A percentile compares a stretch with the other conserved stretches of the same genome.
phyloP scores from a whole-genome alignment of 805 yeast genomes.

The Wickerhamomyces xylosicus region DNA sequence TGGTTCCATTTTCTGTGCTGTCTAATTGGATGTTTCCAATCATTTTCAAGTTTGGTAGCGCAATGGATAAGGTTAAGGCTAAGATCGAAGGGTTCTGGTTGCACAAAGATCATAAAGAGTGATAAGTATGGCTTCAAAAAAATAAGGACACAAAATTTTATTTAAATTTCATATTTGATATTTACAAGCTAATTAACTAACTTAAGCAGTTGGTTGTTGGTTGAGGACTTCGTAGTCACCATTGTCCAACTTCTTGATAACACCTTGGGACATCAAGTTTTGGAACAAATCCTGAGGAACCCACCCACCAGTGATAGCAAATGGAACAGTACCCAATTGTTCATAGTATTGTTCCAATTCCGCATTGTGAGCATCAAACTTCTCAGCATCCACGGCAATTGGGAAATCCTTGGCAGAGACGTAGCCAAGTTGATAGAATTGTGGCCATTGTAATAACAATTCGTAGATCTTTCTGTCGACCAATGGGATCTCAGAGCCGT shows the following conservation, averaged over 20 bases:
- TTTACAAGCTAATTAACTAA: too few relatives aligned
- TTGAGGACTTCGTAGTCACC: constrained; percentile 35
- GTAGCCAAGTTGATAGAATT: constrained; percentile 47
- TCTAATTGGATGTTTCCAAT: too few relatives aligned
- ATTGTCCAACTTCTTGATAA: constrained; percentile 49
- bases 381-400: constrained; percentile 45
- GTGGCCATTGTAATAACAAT: constrained; percentile 59
- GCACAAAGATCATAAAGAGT: too few relatives aligned
- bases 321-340: constrained; percentile 61
- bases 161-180: too few relatives aligned
- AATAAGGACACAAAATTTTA: too few relatives aligned
- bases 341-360: constrained; percentile 59
- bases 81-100: too few relatives aligned
- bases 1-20: too few relatives aligned
- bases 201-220: constrained; percentile 6
- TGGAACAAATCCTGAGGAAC: constrained; percentile 90
- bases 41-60: too few relatives aligned
- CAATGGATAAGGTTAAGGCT: too few relatives aligned
- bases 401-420: constrained; percentile 48
- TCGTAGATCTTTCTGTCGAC: constrained; percentile 61
- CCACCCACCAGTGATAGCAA: constrained; percentile 91
- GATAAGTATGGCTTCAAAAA: too few relatives aligned
- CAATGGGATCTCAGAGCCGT: constrained; percentile 46
- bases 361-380: constrained; percentile 44
- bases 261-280: constrained; percentile 54